A percentile compares a stretch with the other conserved stretches of the same genome.
Evolutionary conservation across 345 rosid species (phyloP).

Genomic region (Eucalyptus erythrocorys): DNA sequence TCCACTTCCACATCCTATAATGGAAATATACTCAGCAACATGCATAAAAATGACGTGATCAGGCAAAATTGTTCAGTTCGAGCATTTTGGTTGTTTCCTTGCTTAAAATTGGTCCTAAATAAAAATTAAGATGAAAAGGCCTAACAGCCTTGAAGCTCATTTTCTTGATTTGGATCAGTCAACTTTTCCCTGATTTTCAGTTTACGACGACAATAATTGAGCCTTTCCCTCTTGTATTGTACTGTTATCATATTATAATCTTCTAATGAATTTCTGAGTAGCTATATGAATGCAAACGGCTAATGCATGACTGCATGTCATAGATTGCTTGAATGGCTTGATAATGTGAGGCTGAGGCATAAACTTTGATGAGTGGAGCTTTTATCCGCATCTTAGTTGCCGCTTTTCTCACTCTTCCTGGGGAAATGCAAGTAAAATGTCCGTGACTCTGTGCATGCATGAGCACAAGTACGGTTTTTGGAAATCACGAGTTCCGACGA

Average conservation of each 20-base stretch:
- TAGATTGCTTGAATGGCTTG: neutral
- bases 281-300: neutral
- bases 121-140: neutral
- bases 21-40: neutral
- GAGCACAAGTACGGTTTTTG: neutral
- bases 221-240: neutral
- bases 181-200: neutral
- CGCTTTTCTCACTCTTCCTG: neutral
- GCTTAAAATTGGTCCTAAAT: neutral
- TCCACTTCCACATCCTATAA: neutral
- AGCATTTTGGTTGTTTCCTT: neutral
- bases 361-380: neutral
- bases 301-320: neutral
- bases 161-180: neutral
- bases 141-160: neutral
- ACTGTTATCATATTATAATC: neutral
- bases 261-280: neutral
- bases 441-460: neutral
- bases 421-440: neutral
- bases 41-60: neutral
- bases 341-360: neutral
- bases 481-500: neutral
- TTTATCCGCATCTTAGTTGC: neutral
- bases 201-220: neutral
- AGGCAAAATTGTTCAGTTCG: neutral